Base-by-base conservation (phyloP, 352 stramenopile species). In the Phytophthora cactorum region DNA sequence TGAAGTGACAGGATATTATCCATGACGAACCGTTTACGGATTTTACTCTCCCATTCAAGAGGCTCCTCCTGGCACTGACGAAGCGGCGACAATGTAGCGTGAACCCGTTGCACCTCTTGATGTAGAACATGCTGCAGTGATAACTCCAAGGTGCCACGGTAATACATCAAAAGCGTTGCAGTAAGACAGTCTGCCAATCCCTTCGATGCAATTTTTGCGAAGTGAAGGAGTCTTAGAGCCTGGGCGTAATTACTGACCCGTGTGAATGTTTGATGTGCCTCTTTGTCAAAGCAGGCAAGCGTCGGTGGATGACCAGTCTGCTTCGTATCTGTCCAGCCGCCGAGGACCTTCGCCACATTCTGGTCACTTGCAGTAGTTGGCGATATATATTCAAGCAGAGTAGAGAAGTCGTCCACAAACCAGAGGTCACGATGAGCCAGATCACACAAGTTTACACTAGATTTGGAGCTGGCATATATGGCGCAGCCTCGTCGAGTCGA, bases 381-480 rank as follows among this genome's bases (percentile, higher is more conserved):
- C 2, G 52, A 72, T 34, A 71, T 71, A 31, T 72, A 75, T n/a
- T 75, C 52, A 0, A 75, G 56, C 0, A 72, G 34, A 0, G 52
- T 72, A 2, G 43, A 39, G 41, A 68, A 75, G 0, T 62, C 62
- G 32, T 72, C 62, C 57, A 65, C 72, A 25, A 45, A 59, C 62
- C 68, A 68, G 5, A 63, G 11, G 0, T 52, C 57, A 17, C 68
- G 56, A 14, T 68, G 62, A 4, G 68, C 57, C 28, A 75, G 53
- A 50, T 71, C 52, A 0, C 46, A 64, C 39, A 75, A 36, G 14
- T 70, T 70, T 1, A 75, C 36, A 10, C 9, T 56, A 6, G 29
- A 8, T n/a, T 45, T 56, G 2, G n/a, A 32, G 31, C 50, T 45
- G 50, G 50, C 31, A 10, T 45, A 56, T 17, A 31, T 7, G 4